phyloP scores from a whole-genome alignment of 2,329 filamentous ascomycete species.

The Hypoxylon sp. region DNA sequence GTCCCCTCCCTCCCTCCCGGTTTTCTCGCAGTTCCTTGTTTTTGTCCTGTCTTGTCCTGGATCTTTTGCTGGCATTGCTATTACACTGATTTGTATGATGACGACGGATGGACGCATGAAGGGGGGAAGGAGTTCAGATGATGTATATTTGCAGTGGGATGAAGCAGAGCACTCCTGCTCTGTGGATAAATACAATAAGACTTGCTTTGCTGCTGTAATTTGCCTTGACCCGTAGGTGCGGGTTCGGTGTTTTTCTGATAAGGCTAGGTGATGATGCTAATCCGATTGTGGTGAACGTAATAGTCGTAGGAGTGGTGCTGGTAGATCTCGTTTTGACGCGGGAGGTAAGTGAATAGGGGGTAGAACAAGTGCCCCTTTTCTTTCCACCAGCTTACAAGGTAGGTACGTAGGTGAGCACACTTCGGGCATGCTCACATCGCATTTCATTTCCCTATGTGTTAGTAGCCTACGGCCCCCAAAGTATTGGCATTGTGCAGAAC shows the following conservation, averaged over 20 bases:
- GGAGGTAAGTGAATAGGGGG: background rate
- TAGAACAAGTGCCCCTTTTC: background rate
- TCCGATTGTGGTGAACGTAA: background rate
- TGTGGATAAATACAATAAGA: constrained; percentile 10
- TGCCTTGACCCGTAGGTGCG: background rate
- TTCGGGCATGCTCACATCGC: background rate
- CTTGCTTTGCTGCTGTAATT: constrained; percentile 6
- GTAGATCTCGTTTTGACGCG: background rate
- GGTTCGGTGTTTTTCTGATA: background rate
- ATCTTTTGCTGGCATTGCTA: no score
- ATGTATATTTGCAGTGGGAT: constrained; percentile 5
- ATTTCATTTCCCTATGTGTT: background rate
- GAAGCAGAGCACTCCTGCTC: background rate
- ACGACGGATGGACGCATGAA: constrained; percentile 37
- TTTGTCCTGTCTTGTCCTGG: background rate
- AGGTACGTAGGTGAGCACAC: no score
- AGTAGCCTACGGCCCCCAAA: background rate
- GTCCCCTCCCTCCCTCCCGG: background rate
- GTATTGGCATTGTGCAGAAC: background rate
- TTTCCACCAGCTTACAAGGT: background rate
- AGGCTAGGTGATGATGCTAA: background rate
- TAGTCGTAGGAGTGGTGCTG: background rate
- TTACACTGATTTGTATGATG: constrained; percentile 6
- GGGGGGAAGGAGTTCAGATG: constrained; percentile 8
- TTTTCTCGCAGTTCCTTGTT: constrained; percentile 11